Conservation (phyloP, 1,284 basidiomycete species). For the Hemileia vastatrix region DNA sequence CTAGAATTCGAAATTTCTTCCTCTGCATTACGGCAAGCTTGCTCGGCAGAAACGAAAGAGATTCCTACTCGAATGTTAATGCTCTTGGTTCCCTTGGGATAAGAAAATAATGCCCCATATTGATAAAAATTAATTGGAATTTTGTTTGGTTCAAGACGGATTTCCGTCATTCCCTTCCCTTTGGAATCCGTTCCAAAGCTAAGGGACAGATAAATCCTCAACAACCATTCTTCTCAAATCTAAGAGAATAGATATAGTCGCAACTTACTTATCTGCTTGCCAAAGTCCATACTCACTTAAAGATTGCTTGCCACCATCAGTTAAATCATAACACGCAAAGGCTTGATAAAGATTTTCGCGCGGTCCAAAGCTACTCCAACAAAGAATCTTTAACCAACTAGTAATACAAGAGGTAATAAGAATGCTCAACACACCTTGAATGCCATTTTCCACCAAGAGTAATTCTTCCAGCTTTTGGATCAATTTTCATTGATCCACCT, state of each 20-base stretch:
- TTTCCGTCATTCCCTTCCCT: conserved; percentile 25
- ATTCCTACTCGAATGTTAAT: conserved; percentile 32
- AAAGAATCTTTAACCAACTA: not conserved
- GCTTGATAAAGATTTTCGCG: conserved; percentile 22
- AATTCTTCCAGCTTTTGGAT: not conserved
- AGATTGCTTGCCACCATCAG: conserved; percentile 29
- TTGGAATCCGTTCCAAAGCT: too few species aligned
- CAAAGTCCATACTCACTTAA: conserved; percentile 32
- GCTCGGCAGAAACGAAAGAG: conserved; percentile 30
- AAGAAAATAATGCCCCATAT: conserved; percentile 31
- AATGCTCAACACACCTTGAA: not conserved
- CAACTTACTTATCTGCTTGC: conserved; percentile 31
- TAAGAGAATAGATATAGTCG: too few species aligned
- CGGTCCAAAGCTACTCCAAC: conserved; percentile 21
- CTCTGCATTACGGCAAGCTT: conserved; percentile 36
- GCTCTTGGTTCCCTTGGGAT: not conserved
- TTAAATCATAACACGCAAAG: conserved; percentile 32
- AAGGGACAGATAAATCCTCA: too few species aligned
- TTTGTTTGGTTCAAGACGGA: conserved; percentile 23
- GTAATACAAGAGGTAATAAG: conserved; percentile 19
- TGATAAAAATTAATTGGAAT: conserved; percentile 27
- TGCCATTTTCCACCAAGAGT: not conserved
- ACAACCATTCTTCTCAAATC: too few species aligned
- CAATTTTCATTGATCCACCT: not conserved
- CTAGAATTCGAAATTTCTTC: conserved; percentile 30